These are phyloP conservation scores for Penicillium sclerotigenum DNA, from an alignment of 2,329 filamentous ascomycete genomes.

Conservation along the genomic window DNA sequence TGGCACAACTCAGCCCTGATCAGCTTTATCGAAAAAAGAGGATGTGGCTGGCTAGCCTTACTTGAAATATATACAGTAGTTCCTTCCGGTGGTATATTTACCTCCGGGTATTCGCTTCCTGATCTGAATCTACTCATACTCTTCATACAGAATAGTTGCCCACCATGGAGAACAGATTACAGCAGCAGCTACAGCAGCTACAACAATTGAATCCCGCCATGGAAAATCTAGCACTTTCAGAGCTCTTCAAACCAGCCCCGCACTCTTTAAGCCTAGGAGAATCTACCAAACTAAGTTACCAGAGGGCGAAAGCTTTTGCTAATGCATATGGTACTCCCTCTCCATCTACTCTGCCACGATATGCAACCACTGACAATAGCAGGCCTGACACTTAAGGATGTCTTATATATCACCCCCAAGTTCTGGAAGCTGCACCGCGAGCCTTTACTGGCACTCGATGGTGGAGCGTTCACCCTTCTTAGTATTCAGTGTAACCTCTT, in stretches of 20 bases:
- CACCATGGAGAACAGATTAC: not conserved
- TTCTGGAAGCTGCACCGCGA: not conserved
- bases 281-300: not conserved
- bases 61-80: not conserved
- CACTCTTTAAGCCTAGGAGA: not conserved
- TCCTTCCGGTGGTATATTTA: not conserved
- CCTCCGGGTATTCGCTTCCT: not conserved
- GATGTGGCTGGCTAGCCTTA: not conserved
- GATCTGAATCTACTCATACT: not conserved
- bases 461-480: slow-evolving; percentile 7
- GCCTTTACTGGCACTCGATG: not conserved
- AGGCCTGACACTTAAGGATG: not conserved
- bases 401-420: not conserved
- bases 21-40: not conserved
- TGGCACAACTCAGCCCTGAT: not conserved
- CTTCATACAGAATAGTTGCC: not conserved
- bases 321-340: not conserved
- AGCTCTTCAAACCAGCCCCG: not conserved
- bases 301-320: slow-evolving; percentile 2
- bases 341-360: not conserved
- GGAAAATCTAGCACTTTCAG: not conserved
- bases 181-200: not conserved
- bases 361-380: not conserved
- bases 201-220: not conserved
- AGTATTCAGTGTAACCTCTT: slow-evolving; percentile 22